phyloP scores from a whole-genome alignment of 208 protist genomes.

The Leishmania tropica region DNA sequence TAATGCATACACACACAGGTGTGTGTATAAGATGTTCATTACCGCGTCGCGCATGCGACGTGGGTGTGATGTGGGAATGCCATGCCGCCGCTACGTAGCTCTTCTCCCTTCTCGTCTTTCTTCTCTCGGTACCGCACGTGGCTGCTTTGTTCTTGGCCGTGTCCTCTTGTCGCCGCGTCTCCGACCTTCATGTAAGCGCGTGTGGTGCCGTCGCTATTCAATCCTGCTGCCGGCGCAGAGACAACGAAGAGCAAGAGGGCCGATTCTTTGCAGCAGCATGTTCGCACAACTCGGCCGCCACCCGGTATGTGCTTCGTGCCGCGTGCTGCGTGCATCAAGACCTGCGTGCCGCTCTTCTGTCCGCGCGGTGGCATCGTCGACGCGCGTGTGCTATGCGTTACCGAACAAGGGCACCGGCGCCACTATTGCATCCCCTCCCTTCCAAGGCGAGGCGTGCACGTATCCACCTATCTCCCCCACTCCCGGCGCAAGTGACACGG shows the following conservation, averaged over 20 bases:
- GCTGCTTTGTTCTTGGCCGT: not conserved
- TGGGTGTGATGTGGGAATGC: not conserved
- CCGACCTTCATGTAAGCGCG: not conserved
- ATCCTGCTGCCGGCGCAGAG: not conserved
- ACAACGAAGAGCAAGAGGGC: not conserved
- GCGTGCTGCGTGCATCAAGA: not conserved
- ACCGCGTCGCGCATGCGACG: not conserved
- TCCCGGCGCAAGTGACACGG: slow-evolving; percentile 2
- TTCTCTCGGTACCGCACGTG: not conserved
- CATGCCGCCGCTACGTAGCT: not conserved
- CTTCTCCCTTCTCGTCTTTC: not conserved
- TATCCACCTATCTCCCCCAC: too few species aligned
- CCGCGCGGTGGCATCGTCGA: not conserved
- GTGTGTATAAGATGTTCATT: not conserved
- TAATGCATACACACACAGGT: not conserved
- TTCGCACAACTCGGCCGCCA: not conserved
- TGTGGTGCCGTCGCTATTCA: not conserved
- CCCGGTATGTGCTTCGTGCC: not conserved
- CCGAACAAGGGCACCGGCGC: not conserved
- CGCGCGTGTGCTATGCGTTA: not conserved
- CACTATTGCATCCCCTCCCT: not conserved
- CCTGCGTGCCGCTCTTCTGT: not conserved
- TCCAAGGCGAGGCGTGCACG: not conserved
- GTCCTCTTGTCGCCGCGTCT: not conserved
- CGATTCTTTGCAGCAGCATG: not conserved